These are phyloP conservation scores for Neurospora sp. DNA, from an alignment of 495 filamentous ascomycete genomes.

Conservation along the genomic window DNA sequence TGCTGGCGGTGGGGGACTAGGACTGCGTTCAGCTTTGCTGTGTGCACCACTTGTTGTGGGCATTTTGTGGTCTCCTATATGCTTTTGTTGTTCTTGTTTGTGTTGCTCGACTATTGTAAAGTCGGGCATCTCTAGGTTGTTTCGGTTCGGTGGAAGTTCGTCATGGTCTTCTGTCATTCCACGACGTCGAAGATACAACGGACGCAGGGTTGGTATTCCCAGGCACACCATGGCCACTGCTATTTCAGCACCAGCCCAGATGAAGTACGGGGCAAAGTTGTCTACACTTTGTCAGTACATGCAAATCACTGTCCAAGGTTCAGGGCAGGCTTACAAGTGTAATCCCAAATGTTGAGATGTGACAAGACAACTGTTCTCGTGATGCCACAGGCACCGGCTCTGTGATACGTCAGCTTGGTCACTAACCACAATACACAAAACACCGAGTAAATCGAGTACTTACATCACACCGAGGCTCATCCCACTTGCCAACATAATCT, in stretches of 20 bases:
- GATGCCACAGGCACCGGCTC: constrained; percentile 31
- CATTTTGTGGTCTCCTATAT: neutral
- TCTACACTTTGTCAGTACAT: constrained; percentile 2
- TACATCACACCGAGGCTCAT: constrained; percentile 37
- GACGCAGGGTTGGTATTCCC: constrained; percentile 28
- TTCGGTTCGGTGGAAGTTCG: constrained; percentile 7
- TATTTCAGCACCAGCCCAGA: constrained; percentile 32
- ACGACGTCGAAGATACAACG: constrained; percentile 24
- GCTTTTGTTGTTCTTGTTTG: neutral
- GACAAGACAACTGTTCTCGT: constrained; percentile 29
- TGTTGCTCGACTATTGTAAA: constrained; percentile 22
- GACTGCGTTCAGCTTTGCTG: neutral
- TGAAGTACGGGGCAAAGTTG: constrained; percentile 30
- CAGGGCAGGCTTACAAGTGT: constrained; percentile 20
- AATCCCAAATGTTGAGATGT: constrained; percentile 24
- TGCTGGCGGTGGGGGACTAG: neutral
- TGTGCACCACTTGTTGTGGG: neutral
- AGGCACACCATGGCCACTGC: constrained; percentile 31
- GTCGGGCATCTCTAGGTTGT: constrained; percentile 16
- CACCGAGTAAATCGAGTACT: constrained; percentile 2
- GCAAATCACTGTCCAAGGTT: neutral
- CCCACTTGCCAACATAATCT: constrained; percentile 28
- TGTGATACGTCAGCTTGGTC: constrained; percentile 10
- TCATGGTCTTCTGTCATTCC: constrained; percentile 13
- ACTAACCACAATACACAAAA: neutral